Base-by-base conservation (phyloP, 2,329 filamentous ascomycete species). In the Hypoxylon sp. region DNA sequence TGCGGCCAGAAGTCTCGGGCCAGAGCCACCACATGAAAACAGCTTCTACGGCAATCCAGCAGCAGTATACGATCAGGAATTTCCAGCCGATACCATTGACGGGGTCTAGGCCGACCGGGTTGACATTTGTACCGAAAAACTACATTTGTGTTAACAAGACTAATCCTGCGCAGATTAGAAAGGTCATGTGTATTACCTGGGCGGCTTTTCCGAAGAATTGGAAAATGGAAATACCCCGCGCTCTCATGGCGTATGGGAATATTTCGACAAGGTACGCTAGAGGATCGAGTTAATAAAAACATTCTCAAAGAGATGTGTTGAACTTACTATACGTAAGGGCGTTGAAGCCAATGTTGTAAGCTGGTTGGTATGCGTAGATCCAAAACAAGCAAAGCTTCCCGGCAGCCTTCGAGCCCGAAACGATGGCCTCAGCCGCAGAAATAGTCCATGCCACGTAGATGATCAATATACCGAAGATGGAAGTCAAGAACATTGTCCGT, bases 1-100 rank as follows among this genome's bases (percentile, higher is more conserved):
- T 83, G 48, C 90, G 81, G 60, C 88, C 88, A 52, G 87, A 88
- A 0, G 88, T 91, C 71, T 91, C 88, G 7, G 88, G 88, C 68
- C 90, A 91, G 59, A 90, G 78, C 71, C 90, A 91, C 71, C 86
- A 91, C 31, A 91, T 88, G 87, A 63, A 12, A 23, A 38, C 5
- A 5, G 52, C 59, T 37, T 67, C 65, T 7, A 65, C 45, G 4
- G 59, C 51, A 34, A 68, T 67, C 64, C 65, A 68, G 32, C 59
- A 58, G 32, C 62, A 66, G 52, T 66, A 66, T 12, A 65, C 60
- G 19, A 65, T 62, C 29, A 66, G 29, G 41, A 62, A 66, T 32
- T 63, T 64, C 57, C 60, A 67, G 30, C 63, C 65, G 36, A 65
- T 67, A n/a, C 64, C 64, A 12, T 35, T 48, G 7, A 60, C 38